Percentiles rank a stretch among this genome's conserved stretches.
These are phyloP conservation scores for Leonotis leonurus DNA, from an alignment of 257 asterid species.

Conservation along the genomic window DNA sequence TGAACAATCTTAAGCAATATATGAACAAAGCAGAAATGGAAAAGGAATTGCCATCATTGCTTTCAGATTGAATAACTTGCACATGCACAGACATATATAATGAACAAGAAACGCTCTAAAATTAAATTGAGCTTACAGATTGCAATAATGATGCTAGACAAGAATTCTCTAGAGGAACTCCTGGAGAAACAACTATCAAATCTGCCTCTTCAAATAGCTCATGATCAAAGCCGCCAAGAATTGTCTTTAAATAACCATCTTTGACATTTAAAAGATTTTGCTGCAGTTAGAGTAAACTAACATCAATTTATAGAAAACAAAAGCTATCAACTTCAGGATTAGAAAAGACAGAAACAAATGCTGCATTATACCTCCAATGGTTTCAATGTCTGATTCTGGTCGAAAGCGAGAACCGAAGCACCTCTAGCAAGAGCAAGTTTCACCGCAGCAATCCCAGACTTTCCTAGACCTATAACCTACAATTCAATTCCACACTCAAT, in stretches of 20 bases:
- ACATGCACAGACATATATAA: background rate
- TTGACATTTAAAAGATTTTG: constrained; percentile 4
- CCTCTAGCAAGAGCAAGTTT: constrained; percentile 40
- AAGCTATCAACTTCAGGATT: background rate
- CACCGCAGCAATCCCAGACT: constrained; percentile 26
- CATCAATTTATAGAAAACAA: background rate
- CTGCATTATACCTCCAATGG: constrained; percentile 2
- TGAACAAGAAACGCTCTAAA: background rate
- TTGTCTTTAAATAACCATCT: constrained; percentile 22
- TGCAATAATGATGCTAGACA: constrained; percentile 23
- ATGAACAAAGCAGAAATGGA: background rate
- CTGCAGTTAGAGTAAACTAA: constrained; percentile 14
- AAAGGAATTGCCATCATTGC: background rate
- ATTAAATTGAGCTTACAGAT: constrained; percentile 20
- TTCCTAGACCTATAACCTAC: constrained; percentile 34
- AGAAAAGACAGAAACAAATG: background rate
- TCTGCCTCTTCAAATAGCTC: constrained; percentile 20
- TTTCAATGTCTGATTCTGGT: constrained; percentile 24
- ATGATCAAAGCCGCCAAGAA: constrained; percentile 22
- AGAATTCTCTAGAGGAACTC: constrained; percentile 27
- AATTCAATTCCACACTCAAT: background rate
- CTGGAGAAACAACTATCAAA: constrained; percentile 31
- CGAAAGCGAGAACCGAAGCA: constrained; percentile 38
- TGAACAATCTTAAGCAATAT: background rate
- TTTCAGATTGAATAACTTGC: background rate